These are phyloP conservation scores for Ophiostoma sp. DNA, from an alignment of 2,329 filamentous ascomycete species.

Conservation along the genomic window DNA sequence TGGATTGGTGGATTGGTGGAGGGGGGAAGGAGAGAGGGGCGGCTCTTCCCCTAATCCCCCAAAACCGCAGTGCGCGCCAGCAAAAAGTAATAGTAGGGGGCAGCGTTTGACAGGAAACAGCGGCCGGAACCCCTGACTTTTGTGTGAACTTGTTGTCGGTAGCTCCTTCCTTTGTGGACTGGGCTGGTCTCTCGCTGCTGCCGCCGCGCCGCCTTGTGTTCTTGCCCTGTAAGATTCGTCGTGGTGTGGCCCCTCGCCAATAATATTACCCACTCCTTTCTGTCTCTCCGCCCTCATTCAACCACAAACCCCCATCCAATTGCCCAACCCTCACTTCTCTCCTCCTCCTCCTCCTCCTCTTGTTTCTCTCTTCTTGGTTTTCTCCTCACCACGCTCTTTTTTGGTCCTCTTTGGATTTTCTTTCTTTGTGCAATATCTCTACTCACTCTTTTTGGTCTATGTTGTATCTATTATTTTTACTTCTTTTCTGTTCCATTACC, in stretches of 20 bases:
- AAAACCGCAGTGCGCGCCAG: background rate
- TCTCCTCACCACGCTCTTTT: constrained; percentile 26
- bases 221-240: background rate
- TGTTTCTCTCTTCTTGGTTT: background rate
- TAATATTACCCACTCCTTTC: constrained; percentile 19
- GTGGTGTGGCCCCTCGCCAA: constrained; percentile 5
- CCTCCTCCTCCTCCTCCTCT: background rate
- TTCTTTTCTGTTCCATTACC: constrained; percentile 13
- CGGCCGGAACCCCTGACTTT: constrained; percentile 24
- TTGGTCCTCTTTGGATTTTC: constrained; percentile 17
- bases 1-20: background rate
- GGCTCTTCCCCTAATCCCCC: background rate
- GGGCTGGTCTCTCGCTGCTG: background rate
- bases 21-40: constrained; percentile 15
- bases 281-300: constrained; percentile 12
- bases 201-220: background rate
- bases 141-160: background rate
- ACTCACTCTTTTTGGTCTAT: background rate
- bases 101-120: constrained; percentile 13
- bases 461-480: constrained; percentile 6
- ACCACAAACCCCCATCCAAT: constrained; percentile 9
- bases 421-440: constrained; percentile 18
- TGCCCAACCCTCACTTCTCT: background rate
- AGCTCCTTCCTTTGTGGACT: constrained; percentile 12
- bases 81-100: background rate